Percentiles rank a stretch among this genome's conserved stretches.
phyloP scores from a whole-genome alignment of 345 rosid species.

The Populus simonii region DNA sequence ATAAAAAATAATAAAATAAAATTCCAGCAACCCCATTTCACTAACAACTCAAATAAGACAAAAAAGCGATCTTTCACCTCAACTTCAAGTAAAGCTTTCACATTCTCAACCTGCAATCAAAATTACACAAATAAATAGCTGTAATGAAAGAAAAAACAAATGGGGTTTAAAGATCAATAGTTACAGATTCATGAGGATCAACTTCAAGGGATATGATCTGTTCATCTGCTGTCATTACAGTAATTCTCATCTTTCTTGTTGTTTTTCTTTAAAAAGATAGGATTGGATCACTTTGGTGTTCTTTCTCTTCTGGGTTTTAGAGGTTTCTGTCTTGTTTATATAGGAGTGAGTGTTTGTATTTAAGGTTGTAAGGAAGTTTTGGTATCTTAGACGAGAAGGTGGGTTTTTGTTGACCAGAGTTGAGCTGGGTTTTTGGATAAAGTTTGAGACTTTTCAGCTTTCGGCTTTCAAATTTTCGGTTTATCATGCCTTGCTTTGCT shows the following conservation, averaged over 20 bases:
- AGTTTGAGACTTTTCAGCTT: too few relatives aligned
- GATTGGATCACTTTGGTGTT: neutral
- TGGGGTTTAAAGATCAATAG: constrained; percentile 21
- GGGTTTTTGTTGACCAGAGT: neutral
- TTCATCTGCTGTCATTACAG: constrained; percentile 89
- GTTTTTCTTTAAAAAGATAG: neutral
- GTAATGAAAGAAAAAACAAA: constrained; percentile 8
- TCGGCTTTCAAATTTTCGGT: neutral
- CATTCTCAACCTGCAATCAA: constrained; percentile 70
- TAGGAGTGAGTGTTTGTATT: neutral
- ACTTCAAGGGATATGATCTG: constrained; percentile 75
- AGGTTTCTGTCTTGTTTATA: neutral
- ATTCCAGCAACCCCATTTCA: neutral
- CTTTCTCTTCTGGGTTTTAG: neutral
- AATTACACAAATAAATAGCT: neutral
- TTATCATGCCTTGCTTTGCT: too few relatives aligned
- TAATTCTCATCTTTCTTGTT: constrained; percentile 58
- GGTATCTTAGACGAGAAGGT: neutral
- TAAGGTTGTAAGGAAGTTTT: neutral
- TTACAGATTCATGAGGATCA: constrained; percentile 81
- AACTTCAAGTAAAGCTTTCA: constrained; percentile 93
- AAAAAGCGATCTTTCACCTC: constrained; percentile 51
- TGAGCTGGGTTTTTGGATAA: neutral
- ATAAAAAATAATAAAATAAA: neutral
- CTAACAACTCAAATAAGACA: neutral